Evolutionary conservation across 768 basidiomycete species (phyloP).

Genomic region (Lactarius hatsudake): DNA sequence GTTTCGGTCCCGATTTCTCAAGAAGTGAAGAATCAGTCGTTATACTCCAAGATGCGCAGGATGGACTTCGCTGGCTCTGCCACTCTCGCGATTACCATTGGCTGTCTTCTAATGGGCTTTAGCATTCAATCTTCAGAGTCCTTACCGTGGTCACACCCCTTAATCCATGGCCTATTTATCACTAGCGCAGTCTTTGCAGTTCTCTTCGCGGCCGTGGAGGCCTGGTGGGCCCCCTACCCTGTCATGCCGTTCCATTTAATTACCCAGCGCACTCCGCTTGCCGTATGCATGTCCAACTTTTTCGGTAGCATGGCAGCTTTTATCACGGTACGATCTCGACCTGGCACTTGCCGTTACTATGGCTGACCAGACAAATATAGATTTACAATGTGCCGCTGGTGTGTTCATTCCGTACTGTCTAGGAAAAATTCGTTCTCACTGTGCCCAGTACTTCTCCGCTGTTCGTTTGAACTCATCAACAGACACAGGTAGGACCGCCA

Average conservation of each 20-base stretch:
- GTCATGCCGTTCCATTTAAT: slow-evolving; percentile 87
- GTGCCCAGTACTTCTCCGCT: slow-evolving; percentile 71
- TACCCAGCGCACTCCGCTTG: slow-evolving; percentile 73
- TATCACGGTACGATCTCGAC: slow-evolving; percentile 58
- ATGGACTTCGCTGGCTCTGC: slow-evolving; percentile 85
- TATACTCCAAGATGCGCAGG: slow-evolving; percentile 64
- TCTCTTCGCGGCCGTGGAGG: slow-evolving; percentile 77
- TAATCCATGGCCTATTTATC: slow-evolving; percentile 64
- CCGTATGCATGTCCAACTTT: slow-evolving; percentile 78
- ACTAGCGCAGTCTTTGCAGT: slow-evolving; percentile 52
- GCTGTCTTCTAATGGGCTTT: slow-evolving; percentile 71
- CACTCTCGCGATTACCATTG: slow-evolving; percentile 70
- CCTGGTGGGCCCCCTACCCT: slow-evolving; percentile 73
- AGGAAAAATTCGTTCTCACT: slow-evolving; percentile 23
- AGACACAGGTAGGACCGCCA: slow-evolving; percentile 52
- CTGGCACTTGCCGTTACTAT: slow-evolving; percentile 27
- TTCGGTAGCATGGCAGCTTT: slow-evolving; percentile 75
- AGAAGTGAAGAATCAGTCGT: slow-evolving; percentile 55
- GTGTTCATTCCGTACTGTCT: slow-evolving; percentile 31
- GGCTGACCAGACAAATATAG: slow-evolving; percentile 35
- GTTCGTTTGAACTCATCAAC: slow-evolving; percentile 69
- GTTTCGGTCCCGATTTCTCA: slow-evolving; percentile 76
- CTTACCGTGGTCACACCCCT: slow-evolving; percentile 69
- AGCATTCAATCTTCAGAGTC: slow-evolving; percentile 78
- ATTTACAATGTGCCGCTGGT: slow-evolving; percentile 86